Percentiles rank a stretch among this genome's conserved stretches.
Evolutionary conservation across 306 rosid genomes (phyloP).

Genomic region (Mimosa bimucronata): DNA sequence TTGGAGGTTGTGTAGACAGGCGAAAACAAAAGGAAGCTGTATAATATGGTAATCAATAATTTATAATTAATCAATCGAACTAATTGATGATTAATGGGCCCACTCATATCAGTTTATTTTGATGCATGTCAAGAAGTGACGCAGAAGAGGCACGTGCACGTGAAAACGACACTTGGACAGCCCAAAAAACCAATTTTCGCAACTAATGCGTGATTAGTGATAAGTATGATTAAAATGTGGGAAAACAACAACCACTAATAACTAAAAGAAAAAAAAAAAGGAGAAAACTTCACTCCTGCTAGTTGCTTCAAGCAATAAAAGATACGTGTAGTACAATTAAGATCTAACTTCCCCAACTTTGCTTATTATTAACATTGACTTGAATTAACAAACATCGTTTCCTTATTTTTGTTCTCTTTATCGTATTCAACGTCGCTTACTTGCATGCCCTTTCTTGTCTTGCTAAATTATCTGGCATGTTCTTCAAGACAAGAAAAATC

Average conservation of each 20-base stretch:
- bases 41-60: background rate
- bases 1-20: slow-evolving; percentile 21
- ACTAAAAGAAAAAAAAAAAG: background rate
- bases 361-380: background rate
- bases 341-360: background rate
- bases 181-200: background rate
- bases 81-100: slow-evolving; percentile 20
- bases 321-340: slow-evolving; percentile 14
- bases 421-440: background rate
- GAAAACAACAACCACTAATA: background rate
- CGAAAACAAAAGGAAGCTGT: slow-evolving; percentile 26
- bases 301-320: background rate
- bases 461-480: background rate
- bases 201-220: background rate
- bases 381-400: background rate
- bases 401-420: background rate
- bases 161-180: slow-evolving; percentile 53
- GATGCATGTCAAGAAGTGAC: slow-evolving; percentile 37
- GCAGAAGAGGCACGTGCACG: slow-evolving; percentile 60
- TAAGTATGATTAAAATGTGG: slow-evolving; percentile 9
- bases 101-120: slow-evolving; percentile 43
- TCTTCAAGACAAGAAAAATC: background rate
- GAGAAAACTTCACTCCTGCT: background rate
- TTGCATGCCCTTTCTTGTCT: background rate
- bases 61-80: too few species aligned